These are phyloP conservation scores for Fusarium veterinarium DNA, from an alignment of 2,329 filamentous ascomycete genomes.

Conservation along the genomic window DNA sequence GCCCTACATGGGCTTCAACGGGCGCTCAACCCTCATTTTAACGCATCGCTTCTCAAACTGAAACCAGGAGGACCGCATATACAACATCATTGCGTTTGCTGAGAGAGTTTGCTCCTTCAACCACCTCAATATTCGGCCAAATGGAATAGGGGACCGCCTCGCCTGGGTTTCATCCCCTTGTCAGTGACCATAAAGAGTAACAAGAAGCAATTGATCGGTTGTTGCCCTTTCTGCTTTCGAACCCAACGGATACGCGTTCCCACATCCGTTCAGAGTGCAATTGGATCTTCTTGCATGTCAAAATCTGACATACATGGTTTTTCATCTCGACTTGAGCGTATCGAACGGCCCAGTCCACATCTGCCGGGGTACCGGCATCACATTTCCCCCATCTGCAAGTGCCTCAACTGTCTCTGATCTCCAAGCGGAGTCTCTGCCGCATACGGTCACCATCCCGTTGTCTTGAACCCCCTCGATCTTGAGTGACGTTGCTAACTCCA, in stretches of 20 bases:
- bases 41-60: constrained; percentile 30
- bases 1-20: constrained; percentile 25
- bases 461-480: constrained; percentile 24
- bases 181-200: background rate
- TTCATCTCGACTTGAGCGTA: constrained; percentile 37
- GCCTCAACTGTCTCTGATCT: constrained; percentile 40
- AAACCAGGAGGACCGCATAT: constrained; percentile 15
- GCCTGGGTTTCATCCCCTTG: constrained; percentile 33
- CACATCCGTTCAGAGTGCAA: constrained; percentile 15
- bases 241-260: constrained; percentile 17
- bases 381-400: constrained; percentile 41
- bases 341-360: constrained; percentile 30
- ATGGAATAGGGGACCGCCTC: constrained; percentile 25
- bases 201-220: constrained; percentile 10
- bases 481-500: constrained; percentile 38
- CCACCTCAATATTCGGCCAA: constrained; percentile 22
- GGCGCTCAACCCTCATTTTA: constrained; percentile 23
- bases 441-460: constrained; percentile 21
- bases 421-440: constrained; percentile 19
- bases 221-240: constrained; percentile 10
- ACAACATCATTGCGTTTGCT: constrained; percentile 10
- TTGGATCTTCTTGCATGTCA: constrained; percentile 23
- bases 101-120: constrained; percentile 24
- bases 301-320: constrained; percentile 31
- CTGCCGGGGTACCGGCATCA: constrained; percentile 43